phyloP scores from a whole-genome alignment of 108 stramenopile species.

The Discostella stelligeroides region DNA sequence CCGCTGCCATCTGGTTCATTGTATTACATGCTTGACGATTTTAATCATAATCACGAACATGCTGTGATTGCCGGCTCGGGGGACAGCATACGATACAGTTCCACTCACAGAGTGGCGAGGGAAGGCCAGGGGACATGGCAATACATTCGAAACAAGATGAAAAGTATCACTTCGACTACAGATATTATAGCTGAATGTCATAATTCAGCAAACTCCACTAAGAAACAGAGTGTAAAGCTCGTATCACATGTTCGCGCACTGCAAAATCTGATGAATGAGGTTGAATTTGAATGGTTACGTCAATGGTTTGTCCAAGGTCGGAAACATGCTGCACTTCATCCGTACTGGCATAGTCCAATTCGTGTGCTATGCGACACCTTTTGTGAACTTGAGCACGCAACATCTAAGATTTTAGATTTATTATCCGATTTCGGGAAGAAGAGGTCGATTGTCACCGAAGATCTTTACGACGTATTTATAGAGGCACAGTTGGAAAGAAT shows the following conservation, averaged over 20 bases:
- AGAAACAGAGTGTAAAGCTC: constrained; percentile 19
- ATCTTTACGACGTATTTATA: constrained; percentile 55
- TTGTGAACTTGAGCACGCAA: constrained; percentile 21
- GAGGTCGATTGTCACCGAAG: constrained; percentile 32
- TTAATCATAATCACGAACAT: constrained; percentile 88
- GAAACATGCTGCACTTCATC: constrained; percentile 58
- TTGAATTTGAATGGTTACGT: constrained; percentile 86
- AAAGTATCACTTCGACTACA: constrained; percentile 13
- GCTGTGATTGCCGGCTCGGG: constrained; percentile 52
- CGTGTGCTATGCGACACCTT: constrained; percentile 26
- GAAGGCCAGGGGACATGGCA: constrained; percentile 58
- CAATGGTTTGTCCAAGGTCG: constrained; percentile 82
- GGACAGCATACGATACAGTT: constrained; percentile 43
- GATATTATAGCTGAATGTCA: background rate
- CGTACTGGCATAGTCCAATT: constrained; percentile 57
- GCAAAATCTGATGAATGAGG: constrained; percentile 64
- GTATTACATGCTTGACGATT: constrained; percentile 89
- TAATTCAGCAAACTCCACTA: constrained; percentile 4
- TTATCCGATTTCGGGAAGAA: constrained; percentile 2
- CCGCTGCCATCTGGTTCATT: constrained; percentile 63
- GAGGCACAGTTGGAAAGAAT: constrained; percentile 41
- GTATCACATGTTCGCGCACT: constrained; percentile 38
- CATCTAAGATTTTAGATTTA: constrained; percentile 6
- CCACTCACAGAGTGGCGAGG: constrained; percentile 70
- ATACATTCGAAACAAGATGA: constrained; percentile 54